Evolutionary conservation across 129 eudicot genomes (phyloP).

Genomic region (Deinandra increscens): DNA sequence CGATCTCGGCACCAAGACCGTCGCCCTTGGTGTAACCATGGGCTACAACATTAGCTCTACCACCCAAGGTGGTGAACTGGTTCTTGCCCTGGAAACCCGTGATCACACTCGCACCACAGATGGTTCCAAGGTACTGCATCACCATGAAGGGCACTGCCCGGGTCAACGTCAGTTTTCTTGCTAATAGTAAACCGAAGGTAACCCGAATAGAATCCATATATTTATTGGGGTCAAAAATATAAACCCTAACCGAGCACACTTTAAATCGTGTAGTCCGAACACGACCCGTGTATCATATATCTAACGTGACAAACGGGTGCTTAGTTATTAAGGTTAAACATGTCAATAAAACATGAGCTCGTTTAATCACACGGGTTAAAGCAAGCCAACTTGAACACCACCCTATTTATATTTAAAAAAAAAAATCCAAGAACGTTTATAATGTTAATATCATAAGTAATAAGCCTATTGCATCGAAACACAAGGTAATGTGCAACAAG

Average conservation of each 20-base stretch:
- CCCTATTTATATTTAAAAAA: too few relatives aligned
- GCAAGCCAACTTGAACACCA: not conserved
- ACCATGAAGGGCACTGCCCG: slow-evolving; percentile 77
- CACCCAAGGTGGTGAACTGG: slow-evolving; percentile 43
- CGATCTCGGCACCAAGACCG: slow-evolving; percentile 70
- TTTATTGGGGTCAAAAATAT: too few relatives aligned
- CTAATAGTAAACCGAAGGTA: slow-evolving; percentile 77
- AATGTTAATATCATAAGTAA: too few relatives aligned
- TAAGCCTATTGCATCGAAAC: too few relatives aligned
- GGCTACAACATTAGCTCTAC: slow-evolving; percentile 61
- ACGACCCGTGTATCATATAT: not conserved
- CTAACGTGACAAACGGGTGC: too few relatives aligned
- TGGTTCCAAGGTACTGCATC: slow-evolving; percentile 89
- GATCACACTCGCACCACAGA: slow-evolving; percentile 89
- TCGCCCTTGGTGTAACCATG: slow-evolving; percentile 65
- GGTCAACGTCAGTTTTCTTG: slow-evolving; percentile 77
- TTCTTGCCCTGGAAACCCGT: slow-evolving; percentile 62
- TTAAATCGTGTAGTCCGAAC: not conserved
- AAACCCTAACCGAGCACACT: too few relatives aligned
- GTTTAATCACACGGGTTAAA: too few relatives aligned
- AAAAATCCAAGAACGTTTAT: too few relatives aligned
- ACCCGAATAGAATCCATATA: slow-evolving; percentile 24
- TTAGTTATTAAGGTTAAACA: too few relatives aligned
- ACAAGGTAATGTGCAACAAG: too few relatives aligned
- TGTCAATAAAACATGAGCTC: not conserved